These are phyloP conservation scores for Vigna reflexopilosa DNA, from an alignment of 306 rosid genomes.

Conservation along the genomic window DNA sequence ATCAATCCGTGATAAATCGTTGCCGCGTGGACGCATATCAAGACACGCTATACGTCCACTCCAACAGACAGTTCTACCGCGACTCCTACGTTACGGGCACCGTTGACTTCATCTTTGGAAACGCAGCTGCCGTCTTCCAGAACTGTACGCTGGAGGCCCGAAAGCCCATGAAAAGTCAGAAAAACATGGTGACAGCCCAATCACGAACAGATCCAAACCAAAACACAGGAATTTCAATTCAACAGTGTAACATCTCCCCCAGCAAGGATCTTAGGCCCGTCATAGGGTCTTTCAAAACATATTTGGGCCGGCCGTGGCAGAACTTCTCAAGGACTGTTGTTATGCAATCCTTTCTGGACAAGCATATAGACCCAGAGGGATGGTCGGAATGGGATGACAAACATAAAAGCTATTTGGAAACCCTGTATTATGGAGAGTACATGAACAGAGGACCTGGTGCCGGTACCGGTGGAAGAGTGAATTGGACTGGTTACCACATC, in stretches of 20 bases:
- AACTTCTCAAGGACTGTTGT: conserved; percentile 67
- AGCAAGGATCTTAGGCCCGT: conserved; percentile 66
- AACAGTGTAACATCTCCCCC: conserved; percentile 55
- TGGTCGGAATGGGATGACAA: conserved; percentile 59
- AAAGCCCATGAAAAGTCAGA: conserved; percentile 64
- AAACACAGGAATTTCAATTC: conserved; percentile 70
- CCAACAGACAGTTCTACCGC: conserved; percentile 70
- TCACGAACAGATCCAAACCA: conserved; percentile 70
- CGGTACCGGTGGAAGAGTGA: conserved; percentile 62
- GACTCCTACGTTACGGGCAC: conserved; percentile 73
- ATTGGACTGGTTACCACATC: conserved; percentile 72
- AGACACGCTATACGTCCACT: conserved; percentile 78
- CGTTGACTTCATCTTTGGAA: conserved; percentile 73
- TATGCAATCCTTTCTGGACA: conserved; percentile 59
- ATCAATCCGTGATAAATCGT: conserved; percentile 68
- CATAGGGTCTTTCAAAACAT: conserved; percentile 47
- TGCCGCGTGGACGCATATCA: conserved; percentile 71
- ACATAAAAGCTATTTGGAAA: conserved; percentile 47
- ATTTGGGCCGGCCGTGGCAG: conserved; percentile 81
- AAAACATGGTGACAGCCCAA: conserved; percentile 82
- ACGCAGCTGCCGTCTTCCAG: conserved; percentile 72
- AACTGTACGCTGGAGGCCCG: conserved; percentile 61
- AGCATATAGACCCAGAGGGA: conserved; percentile 64
- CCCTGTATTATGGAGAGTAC: conserved; percentile 73
- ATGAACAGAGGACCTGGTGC: conserved; percentile 68